Conservation (phyloP, 2,329 filamentous ascomycete genomes). For the Alternaria solani region DNA sequence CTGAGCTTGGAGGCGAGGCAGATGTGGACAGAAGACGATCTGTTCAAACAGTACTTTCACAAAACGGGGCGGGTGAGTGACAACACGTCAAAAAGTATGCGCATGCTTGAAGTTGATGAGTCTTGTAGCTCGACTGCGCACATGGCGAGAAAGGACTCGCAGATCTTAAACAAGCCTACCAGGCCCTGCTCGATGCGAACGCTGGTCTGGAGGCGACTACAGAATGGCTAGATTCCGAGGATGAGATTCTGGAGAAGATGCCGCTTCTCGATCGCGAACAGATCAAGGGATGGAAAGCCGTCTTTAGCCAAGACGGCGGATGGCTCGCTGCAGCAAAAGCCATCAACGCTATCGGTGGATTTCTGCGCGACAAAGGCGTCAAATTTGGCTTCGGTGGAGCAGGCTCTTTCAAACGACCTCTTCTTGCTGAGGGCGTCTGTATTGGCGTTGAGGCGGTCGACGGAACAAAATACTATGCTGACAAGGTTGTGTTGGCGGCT, state of each 20-base stretch:
- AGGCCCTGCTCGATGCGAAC: conserved; percentile 45
- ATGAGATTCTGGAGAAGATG: conserved; percentile 54
- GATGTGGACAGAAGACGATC: conserved; percentile 56
- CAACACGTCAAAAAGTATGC: neutral
- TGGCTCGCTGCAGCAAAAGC: conserved; percentile 60
- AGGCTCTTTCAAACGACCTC: conserved; percentile 56
- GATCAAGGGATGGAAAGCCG: conserved; percentile 58
- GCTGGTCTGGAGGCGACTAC: conserved; percentile 50
- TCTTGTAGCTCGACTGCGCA: conserved; percentile 38
- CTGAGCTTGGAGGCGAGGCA: conserved; percentile 45
- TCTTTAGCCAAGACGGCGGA: conserved; percentile 56
- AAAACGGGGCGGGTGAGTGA: conserved; percentile 50
- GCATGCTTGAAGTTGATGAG: conserved; percentile 7
- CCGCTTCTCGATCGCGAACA: conserved; percentile 53
- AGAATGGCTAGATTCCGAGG: conserved; percentile 56
- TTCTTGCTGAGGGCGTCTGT: conserved; percentile 51
- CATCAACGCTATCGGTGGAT: conserved; percentile 57
- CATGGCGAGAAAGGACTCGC: conserved; percentile 51
- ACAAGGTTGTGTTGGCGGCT: conserved; percentile 57
- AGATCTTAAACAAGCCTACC: conserved; percentile 47
- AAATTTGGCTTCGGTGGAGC: conserved; percentile 54
- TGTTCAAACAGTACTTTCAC: conserved; percentile 59
- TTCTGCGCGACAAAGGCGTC: conserved; percentile 51
- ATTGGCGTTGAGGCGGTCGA: conserved; percentile 54
- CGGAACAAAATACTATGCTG: conserved; percentile 53